Conservation (phyloP, 208 protist species). For the Leishmania martiniquensis region DNA sequence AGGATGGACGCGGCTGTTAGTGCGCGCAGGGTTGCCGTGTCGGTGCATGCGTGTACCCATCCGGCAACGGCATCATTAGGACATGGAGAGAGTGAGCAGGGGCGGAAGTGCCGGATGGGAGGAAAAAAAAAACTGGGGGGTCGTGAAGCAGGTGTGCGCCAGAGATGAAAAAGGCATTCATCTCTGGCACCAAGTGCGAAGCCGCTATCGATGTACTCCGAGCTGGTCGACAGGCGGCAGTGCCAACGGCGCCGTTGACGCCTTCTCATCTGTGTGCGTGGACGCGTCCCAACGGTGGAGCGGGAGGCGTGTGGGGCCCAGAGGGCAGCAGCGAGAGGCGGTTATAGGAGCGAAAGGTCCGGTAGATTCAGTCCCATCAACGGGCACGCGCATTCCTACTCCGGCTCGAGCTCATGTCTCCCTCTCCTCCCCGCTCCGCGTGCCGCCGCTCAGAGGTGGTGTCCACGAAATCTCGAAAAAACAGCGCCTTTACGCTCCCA, state of each 20-base stretch:
- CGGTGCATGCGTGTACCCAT: not conserved
- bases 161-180: not conserved
- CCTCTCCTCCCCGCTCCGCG: not conserved
- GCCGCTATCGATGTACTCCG: not conserved
- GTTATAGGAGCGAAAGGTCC: not conserved
- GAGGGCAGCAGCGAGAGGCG: not conserved
- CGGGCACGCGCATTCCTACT: not conserved
- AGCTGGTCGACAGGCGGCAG: not conserved
- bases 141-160: too few relatives aligned
- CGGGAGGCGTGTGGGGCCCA: not conserved
- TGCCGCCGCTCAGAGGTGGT: too few relatives aligned
- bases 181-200: not conserved
- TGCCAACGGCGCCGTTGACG: not conserved
- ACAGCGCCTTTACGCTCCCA: not conserved
- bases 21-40: not conserved
- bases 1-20: not conserved
- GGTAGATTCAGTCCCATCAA: not conserved
- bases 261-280: not conserved
- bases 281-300: not conserved
- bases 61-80: not conserved
- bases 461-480: not conserved
- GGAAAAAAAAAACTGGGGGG: not conserved
- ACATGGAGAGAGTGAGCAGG: not conserved
- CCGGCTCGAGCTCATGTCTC: not conserved
- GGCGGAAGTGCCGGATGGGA: not conserved